These are phyloP conservation scores for Thelonectria olida DNA, from an alignment of 2,329 filamentous ascomycete genomes.

Conservation along the genomic window DNA sequence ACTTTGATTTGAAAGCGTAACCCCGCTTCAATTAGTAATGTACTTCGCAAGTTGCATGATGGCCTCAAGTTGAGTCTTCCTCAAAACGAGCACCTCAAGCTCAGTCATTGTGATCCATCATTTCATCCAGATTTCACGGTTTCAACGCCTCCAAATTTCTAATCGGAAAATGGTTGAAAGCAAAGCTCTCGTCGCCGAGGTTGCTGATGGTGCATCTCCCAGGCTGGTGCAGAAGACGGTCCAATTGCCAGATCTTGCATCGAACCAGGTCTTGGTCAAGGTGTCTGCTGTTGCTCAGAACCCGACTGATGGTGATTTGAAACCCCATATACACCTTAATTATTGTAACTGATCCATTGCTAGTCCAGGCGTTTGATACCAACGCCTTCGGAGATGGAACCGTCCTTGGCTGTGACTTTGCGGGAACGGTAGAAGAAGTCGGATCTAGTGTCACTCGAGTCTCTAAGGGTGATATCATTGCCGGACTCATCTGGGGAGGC, in stretches of 20 bases:
- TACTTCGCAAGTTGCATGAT: neutral
- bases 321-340: neutral
- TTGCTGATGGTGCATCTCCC: constrained; percentile 23
- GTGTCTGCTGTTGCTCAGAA: constrained; percentile 38
- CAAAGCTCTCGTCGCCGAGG: constrained; percentile 30
- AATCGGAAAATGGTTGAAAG: constrained; percentile 24
- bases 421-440: constrained; percentile 45
- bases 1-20: constrained; percentile 2
- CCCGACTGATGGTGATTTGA: constrained; percentile 35
- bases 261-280: constrained; percentile 38
- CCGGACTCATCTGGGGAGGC: constrained; percentile 42
- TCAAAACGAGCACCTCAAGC: neutral
- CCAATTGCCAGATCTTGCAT: constrained; percentile 16
- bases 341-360: neutral
- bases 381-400: constrained; percentile 49
- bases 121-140: neutral
- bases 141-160: too few species aligned
- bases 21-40: constrained; percentile 1
- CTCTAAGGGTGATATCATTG: constrained; percentile 33
- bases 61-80: neutral
- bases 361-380: constrained; percentile 47
- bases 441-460: constrained; percentile 38
- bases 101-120: neutral
- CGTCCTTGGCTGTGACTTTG: constrained; percentile 50
- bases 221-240: constrained; percentile 26